Evolutionary conservation across 2,329 filamentous ascomycete genomes (phyloP).

Genomic region (Paramyrothecium sp.): DNA sequence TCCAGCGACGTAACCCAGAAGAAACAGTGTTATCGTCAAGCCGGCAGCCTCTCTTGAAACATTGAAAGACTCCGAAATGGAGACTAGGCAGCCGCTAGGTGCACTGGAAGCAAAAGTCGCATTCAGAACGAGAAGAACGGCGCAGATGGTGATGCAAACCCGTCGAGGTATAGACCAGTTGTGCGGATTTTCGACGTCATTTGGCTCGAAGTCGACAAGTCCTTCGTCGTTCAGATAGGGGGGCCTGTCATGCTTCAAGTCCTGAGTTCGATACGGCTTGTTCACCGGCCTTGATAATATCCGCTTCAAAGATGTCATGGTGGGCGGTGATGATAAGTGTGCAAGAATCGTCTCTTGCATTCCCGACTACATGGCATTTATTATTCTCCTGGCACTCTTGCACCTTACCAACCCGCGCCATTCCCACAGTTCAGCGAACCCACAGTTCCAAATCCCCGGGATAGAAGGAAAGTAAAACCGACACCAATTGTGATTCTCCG

Average conservation of each 20-base stretch:
- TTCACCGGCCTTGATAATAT: slow-evolving; percentile 49
- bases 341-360: too few relatives aligned
- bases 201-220: slow-evolving; percentile 47
- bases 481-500: too few relatives aligned
- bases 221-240: slow-evolving; percentile 48
- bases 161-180: slow-evolving; percentile 43
- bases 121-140: slow-evolving; percentile 50
- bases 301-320: slow-evolving; percentile 39
- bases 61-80: slow-evolving; percentile 32
- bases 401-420: too few relatives aligned
- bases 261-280: slow-evolving; percentile 47
- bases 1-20: slow-evolving; percentile 56
- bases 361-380: too few relatives aligned
- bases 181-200: slow-evolving; percentile 49
- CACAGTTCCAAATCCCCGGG: too few relatives aligned
- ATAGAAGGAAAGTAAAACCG: too few relatives aligned
- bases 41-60: slow-evolving; percentile 46
- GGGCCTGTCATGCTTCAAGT: slow-evolving; percentile 19
- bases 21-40: slow-evolving; percentile 52
- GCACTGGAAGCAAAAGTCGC: slow-evolving; percentile 47
- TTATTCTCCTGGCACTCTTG: too few relatives aligned
- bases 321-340: neutral
- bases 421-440: too few relatives aligned
- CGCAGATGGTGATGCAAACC: slow-evolving; percentile 37
- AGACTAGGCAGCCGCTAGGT: slow-evolving; percentile 29